Base-by-base conservation (phyloP, 2,329 filamentous ascomycete species). In the Cladosporium sp. region DNA sequence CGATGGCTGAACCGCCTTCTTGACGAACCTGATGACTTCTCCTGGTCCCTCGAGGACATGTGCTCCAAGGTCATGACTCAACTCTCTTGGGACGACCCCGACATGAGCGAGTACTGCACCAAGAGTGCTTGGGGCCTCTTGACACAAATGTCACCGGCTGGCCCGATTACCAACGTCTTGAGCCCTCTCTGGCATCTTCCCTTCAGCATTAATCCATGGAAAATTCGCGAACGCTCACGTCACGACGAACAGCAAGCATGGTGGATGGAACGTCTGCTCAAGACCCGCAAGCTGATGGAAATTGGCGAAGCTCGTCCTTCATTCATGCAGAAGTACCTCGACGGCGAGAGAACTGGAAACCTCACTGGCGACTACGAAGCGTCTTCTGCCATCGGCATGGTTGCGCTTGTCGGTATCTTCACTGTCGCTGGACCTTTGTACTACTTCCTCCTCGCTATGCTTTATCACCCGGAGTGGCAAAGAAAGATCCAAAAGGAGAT, bases 61-160 rank as follows among this genome's bases (percentile, higher is more conserved):
- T 80, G 83, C 18, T 82, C 84, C n/a, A 86, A 86, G 72, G 79
- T 86, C 64, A 85, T 85, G 82, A 83, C 81, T 59, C 78, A 80
- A 62, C 71, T 86, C 53, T 83, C 82, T 16, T 86, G 84, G 84
- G 84, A 85, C 66, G 82, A 86, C 62, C 78, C 80, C 7, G 76
- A 74, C 50, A 71, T 83, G 46, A 85, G 82, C 72, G 75, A 80
- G 61, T 79, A 82, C 67, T 81, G 81, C 67, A 84, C 80, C 11
- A 80, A 80, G 57, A 83, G 80, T 66, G 84, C 84, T 1, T 85
- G 83, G 84, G 84, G 83, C n/a, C 76, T 86, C 1, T 75, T 86
- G 18, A 85, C 80, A 5, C 84, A 86, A 63, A 86, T 86, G 83
- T 86, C 84, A 1, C 84, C 84, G 0, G 84, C 84, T 29, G 84